Conservation (phyloP, 1,284 basidiomycete genomes). For the Wolfiporia cocos region DNA sequence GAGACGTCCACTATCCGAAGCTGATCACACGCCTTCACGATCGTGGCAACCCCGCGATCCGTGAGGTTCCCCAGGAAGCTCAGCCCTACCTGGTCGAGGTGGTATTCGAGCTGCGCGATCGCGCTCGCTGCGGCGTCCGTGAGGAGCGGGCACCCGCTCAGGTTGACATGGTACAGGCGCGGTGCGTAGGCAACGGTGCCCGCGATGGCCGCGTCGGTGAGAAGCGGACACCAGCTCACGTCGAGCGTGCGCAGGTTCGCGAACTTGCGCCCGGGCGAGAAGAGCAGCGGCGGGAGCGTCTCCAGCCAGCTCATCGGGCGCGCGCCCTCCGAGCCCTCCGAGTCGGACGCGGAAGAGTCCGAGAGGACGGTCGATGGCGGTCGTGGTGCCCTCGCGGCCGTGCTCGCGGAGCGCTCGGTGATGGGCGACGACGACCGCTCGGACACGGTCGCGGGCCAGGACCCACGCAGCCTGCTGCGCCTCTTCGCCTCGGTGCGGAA, state of each 20-base stretch:
- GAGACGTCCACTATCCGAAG: slow-evolving; percentile 84
- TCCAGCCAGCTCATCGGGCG: slow-evolving; percentile 54
- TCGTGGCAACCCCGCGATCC: slow-evolving; percentile 67
- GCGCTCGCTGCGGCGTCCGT: slow-evolving; percentile 71
- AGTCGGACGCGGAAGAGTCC: neutral
- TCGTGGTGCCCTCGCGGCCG: too few relatives aligned
- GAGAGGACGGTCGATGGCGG: too few relatives aligned
- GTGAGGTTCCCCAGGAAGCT: slow-evolving; percentile 80
- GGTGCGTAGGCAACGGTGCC: slow-evolving; percentile 80
- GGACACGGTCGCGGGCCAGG: too few relatives aligned
- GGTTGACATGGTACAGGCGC: slow-evolving; percentile 69
- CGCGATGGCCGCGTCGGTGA: slow-evolving; percentile 78
- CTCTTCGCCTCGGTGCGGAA: neutral
- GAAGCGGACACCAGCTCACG: slow-evolving; percentile 61
- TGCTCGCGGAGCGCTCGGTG: too few relatives aligned
- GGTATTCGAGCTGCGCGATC: slow-evolving; percentile 68
- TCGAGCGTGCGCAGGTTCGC: slow-evolving; percentile 75
- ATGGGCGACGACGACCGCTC: too few relatives aligned
- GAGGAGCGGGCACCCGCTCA: slow-evolving; percentile 80
- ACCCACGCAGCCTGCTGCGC: neutral
- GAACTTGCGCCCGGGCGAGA: slow-evolving; percentile 45
- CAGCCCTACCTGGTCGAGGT: slow-evolving; percentile 79
- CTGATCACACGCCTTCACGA: slow-evolving; percentile 70
- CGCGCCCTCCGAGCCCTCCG: too few relatives aligned
- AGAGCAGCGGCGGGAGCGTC: slow-evolving; percentile 49